Conservation (phyloP, 2,329 filamentous ascomycete species). For the Herpomyces periplanetae region DNA sequence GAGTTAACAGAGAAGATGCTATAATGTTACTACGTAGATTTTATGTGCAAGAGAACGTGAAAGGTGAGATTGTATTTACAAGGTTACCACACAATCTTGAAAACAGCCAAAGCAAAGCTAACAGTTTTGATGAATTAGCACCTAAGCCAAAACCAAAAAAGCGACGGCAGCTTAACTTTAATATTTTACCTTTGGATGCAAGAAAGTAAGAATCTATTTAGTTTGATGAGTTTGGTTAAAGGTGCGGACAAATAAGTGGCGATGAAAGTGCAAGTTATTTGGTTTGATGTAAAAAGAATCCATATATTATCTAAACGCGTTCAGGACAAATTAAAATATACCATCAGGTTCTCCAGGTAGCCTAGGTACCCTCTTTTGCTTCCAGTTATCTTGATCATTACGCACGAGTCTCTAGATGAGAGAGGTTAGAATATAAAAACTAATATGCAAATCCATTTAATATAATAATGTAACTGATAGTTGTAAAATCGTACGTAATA, state of each 20-base stretch:
- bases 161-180: conserved; percentile 19
- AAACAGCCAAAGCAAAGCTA: background rate
- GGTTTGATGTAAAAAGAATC: too few relatives aligned
- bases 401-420: conserved; percentile 25
- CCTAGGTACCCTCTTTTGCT: conserved; percentile 70
- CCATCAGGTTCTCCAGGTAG: conserved; percentile 68
- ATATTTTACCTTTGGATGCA: conserved; percentile 12
- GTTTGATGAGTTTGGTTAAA: too few relatives aligned
- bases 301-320: too few relatives aligned
- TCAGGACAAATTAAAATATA: conserved; percentile 20
- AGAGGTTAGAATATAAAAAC: conserved; percentile 1
- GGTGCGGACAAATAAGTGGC: too few relatives aligned
- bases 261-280: too few relatives aligned
- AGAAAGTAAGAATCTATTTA: too few relatives aligned
- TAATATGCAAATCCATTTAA: conserved; percentile 9
- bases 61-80: conserved; percentile 16
- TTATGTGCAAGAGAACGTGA: conserved; percentile 88
- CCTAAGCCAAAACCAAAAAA: conserved; percentile 23
- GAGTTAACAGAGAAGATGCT: conserved; percentile 59
- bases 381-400: conserved; percentile 80
- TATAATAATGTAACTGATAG: conserved; percentile 1
- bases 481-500: conserved; percentile 26
- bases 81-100: background rate
- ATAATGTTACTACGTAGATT: conserved; percentile 71
- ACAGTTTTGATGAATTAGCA: conserved; percentile 8